phyloP scores from a whole-genome alignment of 1,284 basidiomycete genomes.

The Heliocybe sulcata region DNA sequence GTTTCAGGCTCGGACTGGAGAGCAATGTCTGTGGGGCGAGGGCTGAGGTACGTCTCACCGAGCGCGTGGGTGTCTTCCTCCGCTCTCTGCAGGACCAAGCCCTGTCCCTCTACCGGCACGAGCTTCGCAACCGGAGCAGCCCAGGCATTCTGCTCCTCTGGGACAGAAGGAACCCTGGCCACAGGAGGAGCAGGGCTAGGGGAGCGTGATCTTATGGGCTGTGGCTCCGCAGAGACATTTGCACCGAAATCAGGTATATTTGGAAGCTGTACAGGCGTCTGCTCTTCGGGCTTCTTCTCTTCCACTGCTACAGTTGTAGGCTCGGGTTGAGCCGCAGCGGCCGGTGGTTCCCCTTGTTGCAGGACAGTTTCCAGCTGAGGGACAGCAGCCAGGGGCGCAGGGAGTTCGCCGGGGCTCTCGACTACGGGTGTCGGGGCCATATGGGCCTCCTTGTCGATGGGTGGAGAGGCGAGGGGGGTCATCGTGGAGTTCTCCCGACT shows the following conservation, averaged over 20 bases:
- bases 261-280: not conserved
- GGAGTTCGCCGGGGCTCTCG: not conserved
- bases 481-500: not conserved
- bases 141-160: not conserved
- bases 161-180: too few relatives aligned
- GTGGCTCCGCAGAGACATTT: not conserved
- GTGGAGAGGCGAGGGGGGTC: not conserved
- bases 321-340: not conserved
- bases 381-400: not conserved
- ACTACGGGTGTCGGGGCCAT: not conserved
- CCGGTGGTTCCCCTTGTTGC: too few relatives aligned
- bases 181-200: not conserved
- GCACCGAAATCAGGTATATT: not conserved
- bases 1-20: not conserved
- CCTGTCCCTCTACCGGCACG: not conserved
- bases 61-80: not conserved
- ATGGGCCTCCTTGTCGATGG: not conserved
- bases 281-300: not conserved
- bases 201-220: not conserved
- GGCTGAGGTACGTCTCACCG: not conserved
- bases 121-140: not conserved
- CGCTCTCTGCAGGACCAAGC: not conserved
- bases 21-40: not conserved
- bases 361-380: not conserved
- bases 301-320: not conserved